These are phyloP conservation scores for Penicillium crustosum DNA, from an alignment of 2,329 filamentous ascomycete genomes.

Conservation along the genomic window DNA sequence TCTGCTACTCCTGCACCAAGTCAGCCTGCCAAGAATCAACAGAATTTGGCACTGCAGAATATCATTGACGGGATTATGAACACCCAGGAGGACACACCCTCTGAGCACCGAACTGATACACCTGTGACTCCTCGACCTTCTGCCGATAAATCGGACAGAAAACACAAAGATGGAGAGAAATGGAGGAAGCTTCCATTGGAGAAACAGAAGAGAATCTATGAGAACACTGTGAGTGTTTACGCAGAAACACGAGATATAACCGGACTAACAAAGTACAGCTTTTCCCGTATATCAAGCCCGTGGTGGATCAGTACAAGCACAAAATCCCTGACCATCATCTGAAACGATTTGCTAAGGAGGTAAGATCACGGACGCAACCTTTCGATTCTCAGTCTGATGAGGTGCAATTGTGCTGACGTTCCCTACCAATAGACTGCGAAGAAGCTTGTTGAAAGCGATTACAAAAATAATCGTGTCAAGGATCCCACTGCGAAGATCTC, in stretches of 20 bases:
- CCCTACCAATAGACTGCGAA: slow-evolving; percentile 62
- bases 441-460: slow-evolving; percentile 88
- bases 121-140: slow-evolving; percentile 62
- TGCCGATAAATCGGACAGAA: slow-evolving; percentile 54
- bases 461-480: slow-evolving; percentile 81
- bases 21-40: slow-evolving; percentile 63
- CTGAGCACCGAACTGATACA: slow-evolving; percentile 52
- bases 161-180: slow-evolving; percentile 48
- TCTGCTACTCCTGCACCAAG: slow-evolving; percentile 52
- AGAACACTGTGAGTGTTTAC: slow-evolving; percentile 72
- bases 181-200: slow-evolving; percentile 55
- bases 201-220: slow-evolving; percentile 93
- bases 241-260: neutral
- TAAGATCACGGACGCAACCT: slow-evolving; percentile 26
- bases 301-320: slow-evolving; percentile 82
- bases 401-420: neutral
- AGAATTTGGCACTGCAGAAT: slow-evolving; percentile 75
- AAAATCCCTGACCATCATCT: slow-evolving; percentile 79
- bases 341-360: slow-evolving; percentile 65
- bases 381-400: slow-evolving; percentile 15
- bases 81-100: slow-evolving; percentile 56
- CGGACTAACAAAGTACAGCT: slow-evolving; percentile 54
- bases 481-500: slow-evolving; percentile 71
- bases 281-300: slow-evolving; percentile 78
- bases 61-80: slow-evolving; percentile 84